Percentiles rank a stretch among this genome's conserved stretches.
Conservation (phyloP, 768 basidiomycete genomes). For the Pleurotus tuoliensis region DNA sequence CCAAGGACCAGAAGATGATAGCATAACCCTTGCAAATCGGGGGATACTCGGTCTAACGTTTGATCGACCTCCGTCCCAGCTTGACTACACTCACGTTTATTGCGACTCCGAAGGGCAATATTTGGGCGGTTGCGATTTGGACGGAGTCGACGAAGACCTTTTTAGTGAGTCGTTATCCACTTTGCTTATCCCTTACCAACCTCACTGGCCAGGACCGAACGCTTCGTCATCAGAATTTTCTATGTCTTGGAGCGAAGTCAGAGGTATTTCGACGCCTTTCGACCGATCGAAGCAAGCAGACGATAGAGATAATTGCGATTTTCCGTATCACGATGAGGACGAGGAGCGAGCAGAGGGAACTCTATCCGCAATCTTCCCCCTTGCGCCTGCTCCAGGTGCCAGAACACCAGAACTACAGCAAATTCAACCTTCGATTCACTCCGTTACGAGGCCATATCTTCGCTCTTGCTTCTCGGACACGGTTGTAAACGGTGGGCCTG, state of each 20-base stretch:
- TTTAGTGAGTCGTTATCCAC: not conserved
- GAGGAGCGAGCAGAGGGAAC: not conserved
- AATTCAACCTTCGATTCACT: not conserved
- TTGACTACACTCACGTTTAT: constrained; percentile 5
- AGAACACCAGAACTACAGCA: constrained; percentile 6
- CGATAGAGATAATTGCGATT: too few relatives aligned
- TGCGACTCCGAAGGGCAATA: not conserved
- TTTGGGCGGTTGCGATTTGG: not conserved
- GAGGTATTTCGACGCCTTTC: not conserved
- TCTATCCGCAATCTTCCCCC: not conserved
- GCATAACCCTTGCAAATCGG: not conserved
- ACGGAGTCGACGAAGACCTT: not conserved
- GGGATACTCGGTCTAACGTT: not conserved
- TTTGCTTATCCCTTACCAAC: not conserved
- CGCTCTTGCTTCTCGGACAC: constrained; percentile 4
- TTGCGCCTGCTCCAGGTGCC: not conserved
- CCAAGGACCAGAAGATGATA: not conserved
- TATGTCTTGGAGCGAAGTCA: not conserved
- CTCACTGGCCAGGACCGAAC: not conserved
- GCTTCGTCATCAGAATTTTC: not conserved
- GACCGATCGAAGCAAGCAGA: not conserved
- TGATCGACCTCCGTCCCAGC: constrained; percentile 3
- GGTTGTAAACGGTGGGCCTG: not conserved
- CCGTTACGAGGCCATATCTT: not conserved
- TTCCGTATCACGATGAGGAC: not conserved